Evolutionary conservation across 257 asterid genomes (phyloP).

Genomic region (Hygrophila difformis): DNA sequence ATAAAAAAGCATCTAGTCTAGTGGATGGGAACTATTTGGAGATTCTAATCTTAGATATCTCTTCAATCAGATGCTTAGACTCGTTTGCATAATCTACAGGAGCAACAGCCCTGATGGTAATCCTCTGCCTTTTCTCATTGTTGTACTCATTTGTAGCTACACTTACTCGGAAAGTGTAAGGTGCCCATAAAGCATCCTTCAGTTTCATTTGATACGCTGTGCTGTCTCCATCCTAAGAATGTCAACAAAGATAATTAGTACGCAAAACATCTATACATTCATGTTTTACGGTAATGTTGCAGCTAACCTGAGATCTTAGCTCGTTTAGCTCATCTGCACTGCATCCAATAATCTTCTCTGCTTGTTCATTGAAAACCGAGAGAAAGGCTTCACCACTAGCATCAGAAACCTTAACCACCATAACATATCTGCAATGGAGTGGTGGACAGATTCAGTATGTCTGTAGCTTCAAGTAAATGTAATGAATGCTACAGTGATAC

Average conservation of each 20-base stretch:
- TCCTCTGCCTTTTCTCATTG: constrained; percentile 77
- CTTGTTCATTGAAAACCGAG: constrained; percentile 68
- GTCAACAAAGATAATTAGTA: too few relatives aligned
- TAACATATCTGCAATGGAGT: constrained; percentile 45
- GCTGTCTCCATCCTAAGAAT: constrained; percentile 45
- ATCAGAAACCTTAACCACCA: constrained; percentile 66
- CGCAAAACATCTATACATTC: too few relatives aligned
- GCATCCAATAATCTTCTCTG: constrained; percentile 67
- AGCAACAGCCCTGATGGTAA: constrained; percentile 59
- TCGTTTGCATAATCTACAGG: constrained; percentile 74
- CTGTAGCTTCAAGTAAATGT: too few relatives aligned
- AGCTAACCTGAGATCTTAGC: constrained; percentile 59
- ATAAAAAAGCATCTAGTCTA: background rate
- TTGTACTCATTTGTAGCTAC: constrained; percentile 64
- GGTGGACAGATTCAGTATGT: background rate
- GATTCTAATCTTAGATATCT: constrained; percentile 51
- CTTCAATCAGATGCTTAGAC: constrained; percentile 59
- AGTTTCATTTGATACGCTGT: constrained; percentile 33
- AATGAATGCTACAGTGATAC: too few relatives aligned
- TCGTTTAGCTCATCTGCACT: constrained; percentile 78
- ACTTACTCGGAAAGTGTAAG: constrained; percentile 67
- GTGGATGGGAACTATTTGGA: constrained; percentile 19
- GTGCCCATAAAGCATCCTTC: constrained; percentile 62
- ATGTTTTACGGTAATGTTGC: too few relatives aligned
- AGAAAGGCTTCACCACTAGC: constrained; percentile 84